Conservation (phyloP, 331 rosid species). For the Quercus tomentella region DNA sequence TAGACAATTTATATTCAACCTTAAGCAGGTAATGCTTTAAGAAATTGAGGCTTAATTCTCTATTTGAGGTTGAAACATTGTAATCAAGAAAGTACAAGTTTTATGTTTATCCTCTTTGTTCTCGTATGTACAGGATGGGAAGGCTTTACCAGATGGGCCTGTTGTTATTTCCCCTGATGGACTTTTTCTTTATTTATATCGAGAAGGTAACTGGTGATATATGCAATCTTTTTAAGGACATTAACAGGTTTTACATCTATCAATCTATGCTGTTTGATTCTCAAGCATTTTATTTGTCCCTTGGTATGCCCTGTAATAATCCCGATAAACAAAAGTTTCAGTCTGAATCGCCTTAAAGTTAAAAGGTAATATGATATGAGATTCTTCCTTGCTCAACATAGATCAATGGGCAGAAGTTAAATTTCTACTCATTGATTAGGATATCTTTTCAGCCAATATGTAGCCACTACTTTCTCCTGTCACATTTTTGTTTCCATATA, state of each 20-base stretch:
- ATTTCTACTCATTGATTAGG: background rate
- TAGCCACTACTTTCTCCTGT: background rate
- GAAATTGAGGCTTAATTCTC: conserved; percentile 10
- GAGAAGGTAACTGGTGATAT: conserved; percentile 68
- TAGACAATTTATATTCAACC: conserved; percentile 79
- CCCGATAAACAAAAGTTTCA: background rate
- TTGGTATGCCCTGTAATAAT: background rate
- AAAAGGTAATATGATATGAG: background rate
- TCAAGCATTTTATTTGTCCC: background rate
- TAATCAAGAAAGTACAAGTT: conserved; percentile 2
- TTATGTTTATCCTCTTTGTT: conserved; percentile 15
- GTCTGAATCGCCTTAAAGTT: background rate
- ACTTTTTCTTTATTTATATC: conserved; percentile 85
- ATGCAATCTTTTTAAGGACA: background rate
- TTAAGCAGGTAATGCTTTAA: conserved; percentile 68
- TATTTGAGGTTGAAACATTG: conserved; percentile 5
- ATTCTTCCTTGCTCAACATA: background rate
- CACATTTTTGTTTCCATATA: background rate
- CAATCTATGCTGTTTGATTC: background rate
- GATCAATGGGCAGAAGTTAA: background rate
- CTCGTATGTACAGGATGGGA: conserved; percentile 60
- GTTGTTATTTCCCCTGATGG: conserved; percentile 99
- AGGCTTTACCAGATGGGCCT: conserved; percentile 89
- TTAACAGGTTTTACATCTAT: background rate
- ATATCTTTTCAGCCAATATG: background rate